These are phyloP conservation scores for Umbelopsis sp. DNA, from an alignment of 371 early-diverging fungal genomes.

Conservation along the genomic window DNA sequence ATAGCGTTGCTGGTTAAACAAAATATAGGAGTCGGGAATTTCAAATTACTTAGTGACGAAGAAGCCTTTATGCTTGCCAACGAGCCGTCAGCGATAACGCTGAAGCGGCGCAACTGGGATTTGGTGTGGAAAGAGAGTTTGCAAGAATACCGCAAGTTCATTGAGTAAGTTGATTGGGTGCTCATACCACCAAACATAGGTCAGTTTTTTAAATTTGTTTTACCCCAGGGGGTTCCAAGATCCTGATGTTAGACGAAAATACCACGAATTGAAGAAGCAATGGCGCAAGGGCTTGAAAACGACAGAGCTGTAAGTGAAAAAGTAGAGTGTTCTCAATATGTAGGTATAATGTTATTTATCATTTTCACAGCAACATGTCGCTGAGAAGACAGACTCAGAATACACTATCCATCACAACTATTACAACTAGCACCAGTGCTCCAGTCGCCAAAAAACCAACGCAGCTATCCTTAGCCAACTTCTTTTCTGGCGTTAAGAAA, in stretches of 20 bases:
- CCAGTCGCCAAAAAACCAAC: conserved; percentile 9
- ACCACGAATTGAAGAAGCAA: conserved; percentile 40
- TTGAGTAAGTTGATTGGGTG: conserved; percentile 27
- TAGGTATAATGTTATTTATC: too few relatives aligned
- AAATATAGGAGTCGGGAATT: conserved; percentile 15
- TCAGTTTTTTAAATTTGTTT: neutral
- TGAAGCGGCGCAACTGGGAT: conserved; percentile 33
- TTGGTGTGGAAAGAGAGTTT: conserved; percentile 38
- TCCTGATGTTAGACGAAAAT: conserved; percentile 25
- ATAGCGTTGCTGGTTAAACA: conserved; percentile 35
- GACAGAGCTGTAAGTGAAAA: conserved; percentile 40
- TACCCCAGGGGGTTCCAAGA: conserved; percentile 35
- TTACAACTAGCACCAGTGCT: conserved; percentile 2
- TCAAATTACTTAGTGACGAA: conserved; percentile 19
- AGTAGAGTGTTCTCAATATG: too few relatives aligned
- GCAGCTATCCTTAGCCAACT: conserved; percentile 43
- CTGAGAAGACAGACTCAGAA: neutral
- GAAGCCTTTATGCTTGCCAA: conserved; percentile 26
- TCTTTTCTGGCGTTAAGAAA: conserved; percentile 46
- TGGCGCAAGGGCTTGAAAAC: conserved; percentile 48
- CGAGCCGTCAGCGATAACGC: conserved; percentile 30
- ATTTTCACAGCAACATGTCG: neutral
- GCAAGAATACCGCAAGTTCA: conserved; percentile 31
- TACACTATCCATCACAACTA: neutral
- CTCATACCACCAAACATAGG: neutral